Evolutionary conservation across 2,329 filamentous ascomycete species (phyloP).

Genomic region (Mycogone perniciosa): DNA sequence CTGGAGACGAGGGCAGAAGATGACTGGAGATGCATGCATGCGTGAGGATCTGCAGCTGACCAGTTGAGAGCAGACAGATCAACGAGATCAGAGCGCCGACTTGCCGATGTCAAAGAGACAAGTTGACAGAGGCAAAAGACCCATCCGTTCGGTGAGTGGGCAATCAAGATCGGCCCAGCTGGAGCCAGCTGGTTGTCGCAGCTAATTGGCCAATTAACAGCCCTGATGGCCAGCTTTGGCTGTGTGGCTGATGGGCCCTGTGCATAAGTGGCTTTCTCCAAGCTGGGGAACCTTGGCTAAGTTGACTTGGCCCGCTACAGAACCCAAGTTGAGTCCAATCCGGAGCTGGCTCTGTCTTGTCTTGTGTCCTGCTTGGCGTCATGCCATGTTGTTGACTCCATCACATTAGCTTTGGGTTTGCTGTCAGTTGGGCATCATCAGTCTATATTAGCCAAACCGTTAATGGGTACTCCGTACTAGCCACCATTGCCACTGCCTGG

Average conservation of each 20-base stretch:
- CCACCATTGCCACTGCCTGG: no score
- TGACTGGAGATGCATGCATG: neutral
- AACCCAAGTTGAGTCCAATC: no score
- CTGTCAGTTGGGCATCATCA: no score
- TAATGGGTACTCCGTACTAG: no score
- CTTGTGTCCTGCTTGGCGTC: no score
- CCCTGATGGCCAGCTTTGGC: neutral
- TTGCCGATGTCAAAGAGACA: no score
- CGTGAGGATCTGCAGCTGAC: neutral
- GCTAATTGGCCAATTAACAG: neutral
- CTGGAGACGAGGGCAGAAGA: neutral
- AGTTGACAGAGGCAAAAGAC: neutral
- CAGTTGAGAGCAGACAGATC: neutral
- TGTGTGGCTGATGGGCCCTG: slow-evolving; percentile 1
- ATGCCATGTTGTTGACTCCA: no score
- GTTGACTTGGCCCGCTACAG: no score
- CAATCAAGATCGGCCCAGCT: slow-evolving; percentile 8
- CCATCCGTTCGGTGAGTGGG: neutral
- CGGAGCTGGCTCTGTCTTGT: no score
- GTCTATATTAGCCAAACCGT: no score
- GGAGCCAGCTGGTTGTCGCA: neutral
- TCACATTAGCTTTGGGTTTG: no score
- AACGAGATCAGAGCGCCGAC: neutral
- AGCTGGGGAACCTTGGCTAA: no score
- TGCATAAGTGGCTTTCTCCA: neutral